phyloP scores from a whole-genome alignment of 2,329 filamentous ascomycete genomes.

The Coniochaeta ligniaria region DNA sequence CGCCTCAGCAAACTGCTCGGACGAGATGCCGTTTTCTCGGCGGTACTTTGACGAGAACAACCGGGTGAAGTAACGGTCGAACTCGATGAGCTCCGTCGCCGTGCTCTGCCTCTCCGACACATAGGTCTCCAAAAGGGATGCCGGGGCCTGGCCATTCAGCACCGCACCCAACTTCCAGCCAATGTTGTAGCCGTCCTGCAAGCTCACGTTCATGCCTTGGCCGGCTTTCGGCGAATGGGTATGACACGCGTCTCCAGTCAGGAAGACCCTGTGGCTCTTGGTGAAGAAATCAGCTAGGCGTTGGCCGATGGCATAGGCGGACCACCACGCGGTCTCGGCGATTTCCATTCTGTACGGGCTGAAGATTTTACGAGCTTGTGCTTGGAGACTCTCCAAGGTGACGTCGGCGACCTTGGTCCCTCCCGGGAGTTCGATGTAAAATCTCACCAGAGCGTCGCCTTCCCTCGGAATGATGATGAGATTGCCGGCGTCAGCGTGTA shows the following conservation, averaged over 20 bases:
- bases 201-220: slow-evolving; percentile 53
- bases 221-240: slow-evolving; percentile 62
- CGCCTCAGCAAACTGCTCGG: slow-evolving; percentile 46
- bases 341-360: slow-evolving; percentile 46
- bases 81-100: slow-evolving; percentile 51
- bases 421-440: slow-evolving; percentile 52
- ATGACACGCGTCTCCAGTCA: slow-evolving; percentile 59
- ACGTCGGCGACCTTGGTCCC: slow-evolving; percentile 43
- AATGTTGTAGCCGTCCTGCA: slow-evolving; percentile 58
- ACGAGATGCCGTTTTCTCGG: slow-evolving; percentile 29
- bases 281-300: slow-evolving; percentile 53
- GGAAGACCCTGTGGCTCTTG: slow-evolving; percentile 47
- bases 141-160: slow-evolving; percentile 32
- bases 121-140: slow-evolving; percentile 43
- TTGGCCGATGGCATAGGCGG: slow-evolving; percentile 56
- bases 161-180: slow-evolving; percentile 52
- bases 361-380: slow-evolving; percentile 44
- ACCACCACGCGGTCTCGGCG: slow-evolving; percentile 53
- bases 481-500: slow-evolving; percentile 47
- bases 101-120: slow-evolving; percentile 43
- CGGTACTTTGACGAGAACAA: slow-evolving; percentile 40
- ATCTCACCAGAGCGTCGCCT: slow-evolving; percentile 47
- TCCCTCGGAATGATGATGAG: slow-evolving; percentile 57
- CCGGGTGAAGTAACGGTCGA: slow-evolving; percentile 47
- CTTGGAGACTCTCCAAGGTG: slow-evolving; percentile 44